These are phyloP conservation scores for barley (Hordeum vulgare) DNA, from an alignment of 176 grass and related monocot genomes.

Conservation along the genomic window DNA sequence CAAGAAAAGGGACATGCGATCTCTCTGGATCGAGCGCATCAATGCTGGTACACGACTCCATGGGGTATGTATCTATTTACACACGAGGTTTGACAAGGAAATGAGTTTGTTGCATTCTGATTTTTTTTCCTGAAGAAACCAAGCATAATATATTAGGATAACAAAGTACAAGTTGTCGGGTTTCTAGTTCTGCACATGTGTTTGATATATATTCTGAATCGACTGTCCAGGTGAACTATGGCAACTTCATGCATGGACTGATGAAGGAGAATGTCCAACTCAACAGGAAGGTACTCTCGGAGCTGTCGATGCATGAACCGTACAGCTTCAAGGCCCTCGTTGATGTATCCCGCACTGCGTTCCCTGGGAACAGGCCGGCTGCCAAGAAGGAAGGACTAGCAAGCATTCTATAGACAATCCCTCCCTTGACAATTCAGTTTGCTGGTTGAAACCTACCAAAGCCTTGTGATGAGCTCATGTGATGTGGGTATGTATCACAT, in stretches of 20 bases:
- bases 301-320: conserved; percentile 91
- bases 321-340: conserved; percentile 92
- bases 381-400: conserved; percentile 61
- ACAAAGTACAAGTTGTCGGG: neutral
- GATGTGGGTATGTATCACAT: neutral
- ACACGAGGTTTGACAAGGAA: neutral
- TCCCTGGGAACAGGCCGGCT: conserved; percentile 65
- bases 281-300: conserved; percentile 87
- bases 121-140: neutral
- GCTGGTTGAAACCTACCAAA: neutral
- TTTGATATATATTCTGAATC: neutral
- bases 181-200: neutral
- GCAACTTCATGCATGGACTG: conserved; percentile 93
- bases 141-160: neutral
- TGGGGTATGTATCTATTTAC: conserved; percentile 47
- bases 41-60: conserved; percentile 81
- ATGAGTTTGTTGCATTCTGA: neutral
- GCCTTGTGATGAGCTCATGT: neutral
- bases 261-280: conserved; percentile 94
- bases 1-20: conserved; percentile 91
- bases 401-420: conserved; percentile 31
- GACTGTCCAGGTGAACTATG: conserved; percentile 72
- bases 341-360: conserved; percentile 61
- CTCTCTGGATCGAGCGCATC: conserved; percentile 93
- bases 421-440: neutral